Evolutionary conservation across 495 filamentous ascomycete species (phyloP), one percentile per base, ranked within the genome.

Genomic region (Platismatia glauca): DNA sequence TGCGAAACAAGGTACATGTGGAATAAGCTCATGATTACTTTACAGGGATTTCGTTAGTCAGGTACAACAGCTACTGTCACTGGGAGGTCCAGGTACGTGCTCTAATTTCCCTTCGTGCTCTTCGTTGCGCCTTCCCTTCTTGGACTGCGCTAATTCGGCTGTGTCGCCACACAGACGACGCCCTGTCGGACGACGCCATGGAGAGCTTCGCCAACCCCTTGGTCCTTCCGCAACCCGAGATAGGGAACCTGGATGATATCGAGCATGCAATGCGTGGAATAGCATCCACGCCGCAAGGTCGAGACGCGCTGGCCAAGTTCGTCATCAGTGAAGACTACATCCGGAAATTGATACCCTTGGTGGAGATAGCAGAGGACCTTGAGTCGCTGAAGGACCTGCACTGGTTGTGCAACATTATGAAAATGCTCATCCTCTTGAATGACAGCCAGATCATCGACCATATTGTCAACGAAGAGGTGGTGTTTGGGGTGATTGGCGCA

Each of bases 331-430:
- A 93, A 38, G 86, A 93, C 53, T 97, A 95, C 73, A 94, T 98
- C 64, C 72, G 76, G 68, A 96, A 95, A 71, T 79, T 98, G 39
- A 85, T 94, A 58, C 91, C 90, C 1, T 68, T 97, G 52, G 89
- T 98, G 58, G 80, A 85, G 55, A 82, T 85, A 68, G 94, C 95
- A 4, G 94, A 98, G 74, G 90, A 96, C 70, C 78, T 95, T 62
- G 91, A 98, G 71, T 91, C 88, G 65, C 75, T 96, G 37, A 69
- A 80, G 0, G 92, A 97, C 69, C 78, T 98, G 35, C 95, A 97
- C 71, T 82, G 87, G 35, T 77, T 98, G 27, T 98, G 94, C 84
- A 95, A 91, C 70, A 96, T 98, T 72, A 96, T 96, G 91, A 98
- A 98, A 78, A 88, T 85, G 59, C 81, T 97, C 41, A 90, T 98